Conservation (phyloP, 805 yeast genomes). For the Crinitomyces ghanaensis region DNA sequence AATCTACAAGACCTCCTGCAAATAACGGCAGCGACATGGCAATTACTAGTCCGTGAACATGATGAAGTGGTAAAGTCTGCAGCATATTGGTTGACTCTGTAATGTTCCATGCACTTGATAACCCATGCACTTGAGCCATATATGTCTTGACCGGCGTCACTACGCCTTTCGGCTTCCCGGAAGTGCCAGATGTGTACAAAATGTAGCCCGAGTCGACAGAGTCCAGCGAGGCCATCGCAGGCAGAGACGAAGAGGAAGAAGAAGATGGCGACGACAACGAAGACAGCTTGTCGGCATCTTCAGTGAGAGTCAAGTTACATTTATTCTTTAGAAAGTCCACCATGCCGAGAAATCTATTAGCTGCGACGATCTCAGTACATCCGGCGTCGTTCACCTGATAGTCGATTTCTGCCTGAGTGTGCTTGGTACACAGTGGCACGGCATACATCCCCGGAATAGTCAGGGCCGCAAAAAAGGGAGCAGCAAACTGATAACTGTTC, state of each 20-base stretch:
- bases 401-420: slow-evolving; percentile 22
- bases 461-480: slow-evolving; percentile 20
- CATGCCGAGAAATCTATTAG: slow-evolving; percentile 19
- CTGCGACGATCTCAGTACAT: slow-evolving; percentile 20
- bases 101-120: slow-evolving; percentile 24
- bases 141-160: slow-evolving; percentile 23
- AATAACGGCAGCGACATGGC: slow-evolving; percentile 23
- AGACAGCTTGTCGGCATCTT: not conserved
- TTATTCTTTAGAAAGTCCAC: too few relatives aligned
- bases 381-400: slow-evolving; percentile 23
- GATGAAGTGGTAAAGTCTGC: slow-evolving; percentile 27
- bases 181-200: slow-evolving; percentile 27
- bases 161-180: slow-evolving; percentile 27
- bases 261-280: not conserved
- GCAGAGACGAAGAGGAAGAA: not conserved
- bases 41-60: slow-evolving; percentile 26
- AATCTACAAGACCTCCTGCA: slow-evolving; percentile 24
- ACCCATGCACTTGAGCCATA: slow-evolving; percentile 23
- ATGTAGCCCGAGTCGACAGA: slow-evolving; percentile 19
- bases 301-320: too few relatives aligned
- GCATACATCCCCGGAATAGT: slow-evolving; percentile 22
- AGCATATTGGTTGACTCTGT: slow-evolving; percentile 18
- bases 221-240: slow-evolving; percentile 1
- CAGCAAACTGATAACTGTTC: slow-evolving; percentile 23
- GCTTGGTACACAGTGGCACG: slow-evolving; percentile 26